phyloP scores from a whole-genome alignment of 352 stramenopile species.

The Pseudoperonospora humuli region DNA sequence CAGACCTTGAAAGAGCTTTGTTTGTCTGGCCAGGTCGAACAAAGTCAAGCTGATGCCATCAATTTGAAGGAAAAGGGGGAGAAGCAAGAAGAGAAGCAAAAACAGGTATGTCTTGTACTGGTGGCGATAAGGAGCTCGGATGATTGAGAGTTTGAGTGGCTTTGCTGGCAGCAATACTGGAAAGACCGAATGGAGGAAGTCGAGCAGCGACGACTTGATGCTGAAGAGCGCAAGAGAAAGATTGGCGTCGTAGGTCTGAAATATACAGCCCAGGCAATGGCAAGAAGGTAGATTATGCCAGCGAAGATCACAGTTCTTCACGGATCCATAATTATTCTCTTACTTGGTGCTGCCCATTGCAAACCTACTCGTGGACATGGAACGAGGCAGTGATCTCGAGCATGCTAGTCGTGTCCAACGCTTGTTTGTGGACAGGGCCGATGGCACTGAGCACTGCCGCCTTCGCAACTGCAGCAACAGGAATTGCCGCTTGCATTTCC shows the following conservation, averaged over 20 bases:
- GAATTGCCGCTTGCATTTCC: constrained; percentile 57
- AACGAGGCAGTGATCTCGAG: constrained; percentile 69
- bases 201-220: constrained; percentile 48
- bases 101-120: too few species aligned
- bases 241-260: constrained; percentile 68
- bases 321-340: constrained; percentile 13
- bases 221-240: constrained; percentile 71
- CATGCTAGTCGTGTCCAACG: constrained; percentile 68
- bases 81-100: too few species aligned
- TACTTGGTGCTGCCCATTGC: background rate
- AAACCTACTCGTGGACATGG: constrained; percentile 54
- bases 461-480: constrained; percentile 64
- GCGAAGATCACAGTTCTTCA: background rate
- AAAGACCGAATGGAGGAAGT: constrained; percentile 53
- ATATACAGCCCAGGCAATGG: constrained; percentile 51
- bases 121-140: too few species aligned
- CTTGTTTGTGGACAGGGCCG: constrained; percentile 41
- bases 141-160: too few species aligned
- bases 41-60: too few species aligned
- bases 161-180: constrained; percentile 47
- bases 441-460: constrained; percentile 80
- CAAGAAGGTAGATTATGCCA: constrained; percentile 18
- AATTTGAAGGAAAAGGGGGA: too few species aligned
- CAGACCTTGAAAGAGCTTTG: too few species aligned
- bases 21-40: too few species aligned